Conservation (phyloP, 345 rosid species). For the Moricandia arvensis region DNA sequence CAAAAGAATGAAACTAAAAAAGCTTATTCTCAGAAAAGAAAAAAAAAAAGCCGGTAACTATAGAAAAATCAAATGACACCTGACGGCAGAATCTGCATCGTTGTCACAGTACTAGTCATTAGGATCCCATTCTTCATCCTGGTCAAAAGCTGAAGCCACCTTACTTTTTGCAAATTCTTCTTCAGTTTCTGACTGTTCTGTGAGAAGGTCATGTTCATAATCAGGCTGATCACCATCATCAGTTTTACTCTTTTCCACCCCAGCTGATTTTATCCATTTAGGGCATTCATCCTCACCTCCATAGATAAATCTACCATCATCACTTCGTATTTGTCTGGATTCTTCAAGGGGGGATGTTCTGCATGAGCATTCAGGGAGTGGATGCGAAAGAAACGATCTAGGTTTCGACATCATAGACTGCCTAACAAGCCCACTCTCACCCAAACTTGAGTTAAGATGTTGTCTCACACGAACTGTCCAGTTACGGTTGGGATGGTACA, state of each 20-base stretch:
- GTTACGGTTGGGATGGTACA: conserved; percentile 72
- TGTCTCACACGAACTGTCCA: conserved; percentile 73
- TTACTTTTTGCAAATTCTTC: conserved; percentile 45
- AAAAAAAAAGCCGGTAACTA: conserved; percentile 34
- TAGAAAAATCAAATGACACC: neutral
- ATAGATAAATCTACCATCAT: conserved; percentile 49
- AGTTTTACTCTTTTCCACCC: conserved; percentile 37
- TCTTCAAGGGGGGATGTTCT: conserved; percentile 52
- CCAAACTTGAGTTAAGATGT: conserved; percentile 84
- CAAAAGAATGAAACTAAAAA: neutral
- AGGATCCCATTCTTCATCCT: conserved; percentile 95
- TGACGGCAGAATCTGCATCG: neutral
- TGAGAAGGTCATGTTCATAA: conserved; percentile 46
- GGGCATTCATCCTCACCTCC: conserved; percentile 96
- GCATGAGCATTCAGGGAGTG: conserved; percentile 96
- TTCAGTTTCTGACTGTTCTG: conserved; percentile 57
- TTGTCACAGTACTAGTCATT: conserved; percentile 57
- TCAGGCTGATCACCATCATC: conserved; percentile 57
- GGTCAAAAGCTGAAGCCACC: conserved; percentile 51
- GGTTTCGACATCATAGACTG: conserved; percentile 72
- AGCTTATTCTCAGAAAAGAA: neutral
- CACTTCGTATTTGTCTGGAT: conserved; percentile 35
- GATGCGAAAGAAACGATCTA: conserved; percentile 72
- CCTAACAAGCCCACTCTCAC: conserved; percentile 68
- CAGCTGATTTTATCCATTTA: conserved; percentile 72